Conservation (phyloP, 2,329 filamentous ascomycete species). For the Cercospora nicotianae region DNA sequence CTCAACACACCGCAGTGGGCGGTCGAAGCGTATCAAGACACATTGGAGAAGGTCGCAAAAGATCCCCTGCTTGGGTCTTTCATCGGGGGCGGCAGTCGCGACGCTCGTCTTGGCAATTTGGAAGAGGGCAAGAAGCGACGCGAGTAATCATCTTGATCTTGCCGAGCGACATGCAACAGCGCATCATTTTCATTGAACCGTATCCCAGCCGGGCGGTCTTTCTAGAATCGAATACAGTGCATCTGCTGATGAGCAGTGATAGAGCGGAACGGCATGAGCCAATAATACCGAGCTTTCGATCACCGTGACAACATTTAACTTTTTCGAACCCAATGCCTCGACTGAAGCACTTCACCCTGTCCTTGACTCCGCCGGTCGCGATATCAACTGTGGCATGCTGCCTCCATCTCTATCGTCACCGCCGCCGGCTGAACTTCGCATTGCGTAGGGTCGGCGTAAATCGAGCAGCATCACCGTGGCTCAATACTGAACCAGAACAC, state of each 20-base stretch:
- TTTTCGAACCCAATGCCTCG: neutral
- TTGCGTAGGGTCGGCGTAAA: neutral
- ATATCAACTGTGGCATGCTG: neutral
- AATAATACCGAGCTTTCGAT: neutral
- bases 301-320: neutral
- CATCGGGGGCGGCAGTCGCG: slow-evolving; percentile 70
- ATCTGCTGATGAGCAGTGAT: slow-evolving; percentile 1
- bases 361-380: neutral
- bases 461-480: no score
- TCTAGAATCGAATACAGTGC: slow-evolving; percentile 5
- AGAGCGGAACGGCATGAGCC: neutral
- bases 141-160: slow-evolving; percentile 56
- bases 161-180: neutral
- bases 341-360: neutral
- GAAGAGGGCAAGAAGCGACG: slow-evolving; percentile 99
- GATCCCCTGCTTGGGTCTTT: slow-evolving; percentile 78
- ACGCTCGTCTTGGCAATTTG: slow-evolving; percentile 75
- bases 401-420: neutral
- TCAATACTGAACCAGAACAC: no score
- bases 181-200: neutral
- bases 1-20: slow-evolving; percentile 86
- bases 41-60: slow-evolving; percentile 77
- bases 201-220: neutral
- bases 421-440: neutral
- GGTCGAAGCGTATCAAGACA: slow-evolving; percentile 83